Evolutionary conservation across 1,139 yeast species (phyloP).

Genomic region (Diutina neorugosa): DNA sequence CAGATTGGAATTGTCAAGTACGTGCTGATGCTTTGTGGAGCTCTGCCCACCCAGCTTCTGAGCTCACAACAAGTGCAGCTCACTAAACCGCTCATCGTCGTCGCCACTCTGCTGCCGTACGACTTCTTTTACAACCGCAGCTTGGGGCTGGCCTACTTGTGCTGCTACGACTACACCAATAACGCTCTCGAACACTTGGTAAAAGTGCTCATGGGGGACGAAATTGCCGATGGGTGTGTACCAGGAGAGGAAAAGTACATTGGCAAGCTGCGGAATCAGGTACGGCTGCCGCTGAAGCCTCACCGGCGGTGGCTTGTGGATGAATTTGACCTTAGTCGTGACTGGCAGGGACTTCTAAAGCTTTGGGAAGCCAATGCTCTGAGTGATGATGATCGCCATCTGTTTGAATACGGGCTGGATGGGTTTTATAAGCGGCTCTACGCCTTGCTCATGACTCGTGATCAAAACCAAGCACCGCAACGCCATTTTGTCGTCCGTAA

Average conservation of each 20-base stretch:
- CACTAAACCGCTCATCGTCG: constrained; percentile 41
- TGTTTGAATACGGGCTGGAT: background rate
- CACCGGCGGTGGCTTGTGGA: constrained; percentile 52
- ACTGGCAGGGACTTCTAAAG: constrained; percentile 36
- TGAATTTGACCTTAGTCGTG: constrained; percentile 39
- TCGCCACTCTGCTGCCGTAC: constrained; percentile 58
- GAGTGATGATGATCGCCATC: background rate
- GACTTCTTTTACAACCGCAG: constrained; percentile 46
- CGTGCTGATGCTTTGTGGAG: constrained; percentile 43
- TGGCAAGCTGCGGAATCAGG: constrained; percentile 7
- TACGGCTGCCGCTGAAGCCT: constrained; percentile 11
- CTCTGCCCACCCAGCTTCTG: constrained; percentile 22
- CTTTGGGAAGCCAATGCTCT: constrained; percentile 23
- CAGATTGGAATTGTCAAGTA: constrained; percentile 56
- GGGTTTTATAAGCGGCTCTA: background rate
- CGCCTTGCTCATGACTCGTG: background rate
- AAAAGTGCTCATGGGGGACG: constrained; percentile 42
- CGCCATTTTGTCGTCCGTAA: constrained; percentile 51
- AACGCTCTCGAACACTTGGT: constrained; percentile 39
- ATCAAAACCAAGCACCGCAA: constrained; percentile 12
- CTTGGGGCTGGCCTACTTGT: constrained; percentile 47
- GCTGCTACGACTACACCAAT: constrained; percentile 50
- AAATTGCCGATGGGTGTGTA: constrained; percentile 40
- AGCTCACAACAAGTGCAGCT: constrained; percentile 7
- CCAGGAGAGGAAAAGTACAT: constrained; percentile 39